These are phyloP conservation scores for Neurospora sp. DNA, from an alignment of 495 filamentous ascomycete species.

Conservation along the genomic window DNA sequence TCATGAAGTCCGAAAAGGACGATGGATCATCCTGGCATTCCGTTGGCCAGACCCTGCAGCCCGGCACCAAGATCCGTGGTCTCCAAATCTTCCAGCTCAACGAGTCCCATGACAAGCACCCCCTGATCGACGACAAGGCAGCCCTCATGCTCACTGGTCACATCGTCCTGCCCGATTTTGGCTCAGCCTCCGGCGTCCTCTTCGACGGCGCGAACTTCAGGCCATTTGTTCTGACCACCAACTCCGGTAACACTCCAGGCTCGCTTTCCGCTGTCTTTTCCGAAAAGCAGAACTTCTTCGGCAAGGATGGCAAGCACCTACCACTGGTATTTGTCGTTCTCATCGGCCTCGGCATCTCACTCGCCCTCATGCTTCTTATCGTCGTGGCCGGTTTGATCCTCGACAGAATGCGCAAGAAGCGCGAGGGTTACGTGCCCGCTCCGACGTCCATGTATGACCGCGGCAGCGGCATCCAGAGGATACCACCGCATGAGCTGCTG, in stretches of 20 bases:
- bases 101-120: conserved; percentile 51
- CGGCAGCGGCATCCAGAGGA: conserved; percentile 61
- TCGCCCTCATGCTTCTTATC: conserved; percentile 78
- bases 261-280: conserved; percentile 72
- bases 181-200: conserved; percentile 71
- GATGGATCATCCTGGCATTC: conserved; percentile 45
- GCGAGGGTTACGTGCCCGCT: conserved; percentile 78
- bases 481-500: conserved; percentile 77
- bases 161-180: conserved; percentile 63
- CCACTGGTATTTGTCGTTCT: conserved; percentile 82
- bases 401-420: conserved; percentile 71
- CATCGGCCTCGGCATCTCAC: conserved; percentile 81
- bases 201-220: conserved; percentile 70
- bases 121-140: conserved; percentile 53
- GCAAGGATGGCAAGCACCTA: conserved; percentile 34
- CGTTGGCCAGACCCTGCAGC: conserved; percentile 46
- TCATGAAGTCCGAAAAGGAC: conserved; percentile 52
- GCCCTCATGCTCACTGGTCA: conserved; percentile 74
- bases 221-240: conserved; percentile 73
- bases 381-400: conserved; percentile 75
- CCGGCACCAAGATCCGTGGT: conserved; percentile 59
- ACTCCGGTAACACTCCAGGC: conserved; percentile 49
- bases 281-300: conserved; percentile 59
- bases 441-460: conserved; percentile 66
- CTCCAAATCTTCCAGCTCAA: conserved; percentile 70